These are phyloP conservation scores for Triangularia verruculosa DNA, from an alignment of 2,329 filamentous ascomycete genomes.

Conservation along the genomic window DNA sequence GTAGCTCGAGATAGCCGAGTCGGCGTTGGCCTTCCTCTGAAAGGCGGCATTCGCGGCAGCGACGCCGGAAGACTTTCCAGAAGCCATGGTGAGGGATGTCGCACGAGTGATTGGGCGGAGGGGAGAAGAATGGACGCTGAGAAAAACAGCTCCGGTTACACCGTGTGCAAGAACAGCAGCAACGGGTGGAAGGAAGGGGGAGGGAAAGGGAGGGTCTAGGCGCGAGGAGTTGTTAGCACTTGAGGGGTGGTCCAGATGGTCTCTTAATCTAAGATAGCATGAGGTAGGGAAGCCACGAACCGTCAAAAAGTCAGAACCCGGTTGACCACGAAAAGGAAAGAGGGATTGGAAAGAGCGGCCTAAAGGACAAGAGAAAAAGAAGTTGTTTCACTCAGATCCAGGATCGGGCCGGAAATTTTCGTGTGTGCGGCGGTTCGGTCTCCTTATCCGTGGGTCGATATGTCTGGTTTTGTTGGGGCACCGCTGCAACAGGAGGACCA, in stretches of 20 bases:
- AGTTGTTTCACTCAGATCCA: slow-evolving; percentile 10
- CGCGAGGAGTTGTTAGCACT: background rate
- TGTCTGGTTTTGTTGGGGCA: slow-evolving; percentile 26
- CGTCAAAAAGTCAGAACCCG: slow-evolving; percentile 12
- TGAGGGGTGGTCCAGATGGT: background rate
- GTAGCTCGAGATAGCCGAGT: slow-evolving; percentile 54
- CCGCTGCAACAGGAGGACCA: slow-evolving; percentile 10
- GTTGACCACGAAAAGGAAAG: slow-evolving; percentile 13
- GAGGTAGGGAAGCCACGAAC: slow-evolving; percentile 8
- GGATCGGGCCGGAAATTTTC: slow-evolving; percentile 22
- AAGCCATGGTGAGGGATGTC: slow-evolving; percentile 40
- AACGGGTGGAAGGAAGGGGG: background rate
- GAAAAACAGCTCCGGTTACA: slow-evolving; percentile 1
- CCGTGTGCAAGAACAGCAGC: slow-evolving; percentile 1
- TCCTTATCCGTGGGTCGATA: slow-evolving; percentile 26
- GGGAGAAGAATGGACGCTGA: slow-evolving; percentile 4
- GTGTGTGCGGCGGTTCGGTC: slow-evolving; percentile 13
- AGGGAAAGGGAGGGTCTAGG: slow-evolving; percentile 1
- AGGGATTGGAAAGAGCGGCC: background rate
- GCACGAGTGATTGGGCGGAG: slow-evolving; percentile 1
- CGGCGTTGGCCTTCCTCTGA: slow-evolving; percentile 45
- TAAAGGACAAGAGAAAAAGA: slow-evolving; percentile 10
- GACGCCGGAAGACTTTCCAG: slow-evolving; percentile 40
- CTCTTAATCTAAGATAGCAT: background rate
- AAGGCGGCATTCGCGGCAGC: slow-evolving; percentile 45